Evolutionary conservation across 306 rosid species (phyloP).

Genomic region (apple (Malus domestica)): DNA sequence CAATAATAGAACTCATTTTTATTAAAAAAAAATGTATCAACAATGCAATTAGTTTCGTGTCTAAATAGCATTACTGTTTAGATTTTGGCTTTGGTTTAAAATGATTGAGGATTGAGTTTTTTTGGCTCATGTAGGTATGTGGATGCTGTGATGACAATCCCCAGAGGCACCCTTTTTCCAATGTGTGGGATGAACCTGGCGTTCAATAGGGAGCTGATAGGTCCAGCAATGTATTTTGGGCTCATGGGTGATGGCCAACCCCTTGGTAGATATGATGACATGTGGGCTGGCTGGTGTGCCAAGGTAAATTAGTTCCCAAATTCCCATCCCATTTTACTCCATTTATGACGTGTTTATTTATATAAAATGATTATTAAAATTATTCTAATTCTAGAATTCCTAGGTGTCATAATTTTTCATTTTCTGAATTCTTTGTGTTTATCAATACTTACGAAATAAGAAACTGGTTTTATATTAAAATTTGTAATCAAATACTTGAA

Average conservation of each 20-base stretch:
- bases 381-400: too few relatives aligned
- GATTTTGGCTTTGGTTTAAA: not conserved
- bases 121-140: constrained; percentile 21
- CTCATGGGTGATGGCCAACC: constrained; percentile 53
- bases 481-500: too few relatives aligned
- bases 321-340: not conserved
- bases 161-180: constrained; percentile 41
- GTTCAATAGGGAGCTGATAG: constrained; percentile 36
- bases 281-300: constrained; percentile 51
- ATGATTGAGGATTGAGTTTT: constrained; percentile 1
- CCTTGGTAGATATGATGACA: constrained; percentile 40
- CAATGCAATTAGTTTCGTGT: not conserved
- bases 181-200: constrained; percentile 52
- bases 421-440: too few relatives aligned
- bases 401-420: too few relatives aligned
- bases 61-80: not conserved
- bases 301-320: constrained; percentile 17
- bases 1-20: too few relatives aligned
- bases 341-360: too few relatives aligned
- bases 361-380: too few relatives aligned
- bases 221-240: constrained; percentile 49
- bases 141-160: constrained; percentile 41
- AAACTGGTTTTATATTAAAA: too few relatives aligned
- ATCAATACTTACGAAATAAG: too few relatives aligned
- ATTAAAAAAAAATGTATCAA: not conserved